These are phyloP conservation scores for Backusella tuberculispora DNA, from an alignment of 192 early-diverging fungal genomes.

Conservation along the genomic window DNA sequence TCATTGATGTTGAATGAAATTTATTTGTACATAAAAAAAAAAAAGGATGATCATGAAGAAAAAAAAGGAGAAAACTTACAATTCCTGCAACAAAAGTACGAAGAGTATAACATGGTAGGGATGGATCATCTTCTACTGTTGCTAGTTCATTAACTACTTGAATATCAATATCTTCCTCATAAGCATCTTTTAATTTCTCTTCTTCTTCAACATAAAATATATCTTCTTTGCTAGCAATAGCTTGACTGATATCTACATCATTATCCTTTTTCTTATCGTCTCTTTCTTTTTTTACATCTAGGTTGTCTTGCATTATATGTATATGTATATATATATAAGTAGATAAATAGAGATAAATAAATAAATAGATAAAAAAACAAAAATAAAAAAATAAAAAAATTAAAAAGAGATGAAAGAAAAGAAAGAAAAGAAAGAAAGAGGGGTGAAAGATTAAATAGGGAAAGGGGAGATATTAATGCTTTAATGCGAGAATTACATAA, in stretches of 20 bases:
- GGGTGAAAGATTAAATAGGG: neutral
- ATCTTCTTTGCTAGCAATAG: constrained; percentile 1
- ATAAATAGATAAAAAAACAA: neutral
- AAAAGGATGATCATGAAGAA: too few relatives aligned
- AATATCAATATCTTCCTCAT: constrained; percentile 30
- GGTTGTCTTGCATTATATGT: neutral
- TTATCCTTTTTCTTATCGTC: neutral
- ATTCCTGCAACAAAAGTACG: constrained; percentile 68
- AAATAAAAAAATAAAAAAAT: neutral
- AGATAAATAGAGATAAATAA: neutral
- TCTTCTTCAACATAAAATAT: neutral
- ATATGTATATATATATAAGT: neutral
- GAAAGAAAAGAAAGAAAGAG: neutral
- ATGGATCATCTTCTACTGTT: constrained; percentile 56
- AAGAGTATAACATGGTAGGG: constrained; percentile 64
- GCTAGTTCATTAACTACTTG: constrained; percentile 28
- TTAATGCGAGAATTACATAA: neutral
- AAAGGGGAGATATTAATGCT: neutral
- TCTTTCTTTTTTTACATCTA: neutral
- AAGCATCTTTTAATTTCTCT: neutral
- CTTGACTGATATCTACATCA: neutral
- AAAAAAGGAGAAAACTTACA: constrained; percentile 28
- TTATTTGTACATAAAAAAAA: neutral
- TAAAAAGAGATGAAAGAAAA: neutral
- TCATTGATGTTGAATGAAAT: neutral